Conservation (phyloP, 148 eudicot genomes). For the Heliosperma pusillum region DNA sequence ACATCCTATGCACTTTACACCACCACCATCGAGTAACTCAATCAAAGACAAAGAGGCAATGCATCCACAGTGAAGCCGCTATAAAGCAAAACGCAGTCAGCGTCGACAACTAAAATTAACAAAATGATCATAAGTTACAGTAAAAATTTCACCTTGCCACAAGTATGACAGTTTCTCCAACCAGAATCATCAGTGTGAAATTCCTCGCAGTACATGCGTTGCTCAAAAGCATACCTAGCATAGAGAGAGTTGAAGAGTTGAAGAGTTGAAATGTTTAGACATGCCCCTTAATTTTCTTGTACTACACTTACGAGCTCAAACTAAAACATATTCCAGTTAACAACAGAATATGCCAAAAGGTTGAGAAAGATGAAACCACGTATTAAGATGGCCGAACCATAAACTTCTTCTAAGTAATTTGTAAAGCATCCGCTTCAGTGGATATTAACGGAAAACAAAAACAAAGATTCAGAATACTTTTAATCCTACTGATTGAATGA, state of each 20-base stretch:
- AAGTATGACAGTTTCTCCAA: constrained; percentile 80
- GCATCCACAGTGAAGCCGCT: constrained; percentile 99
- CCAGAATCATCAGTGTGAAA: constrained; percentile 86
- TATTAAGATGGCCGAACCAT: background rate
- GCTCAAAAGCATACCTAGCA: constrained; percentile 72
- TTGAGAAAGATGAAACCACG: background rate
- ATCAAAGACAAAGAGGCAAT: constrained; percentile 76
- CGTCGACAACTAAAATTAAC: constrained; percentile 19
- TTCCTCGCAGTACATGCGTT: constrained; percentile 59
- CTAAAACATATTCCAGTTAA: background rate
- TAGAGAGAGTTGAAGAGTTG: constrained; percentile 21
- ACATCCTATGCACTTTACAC: constrained; percentile 73
- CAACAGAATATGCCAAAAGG: background rate
- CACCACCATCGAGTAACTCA: constrained; percentile 81
- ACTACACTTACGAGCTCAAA: background rate
- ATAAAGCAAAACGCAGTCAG: constrained; percentile 29
- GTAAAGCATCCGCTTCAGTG: background rate
- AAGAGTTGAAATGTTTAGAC: background rate
- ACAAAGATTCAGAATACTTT: background rate
- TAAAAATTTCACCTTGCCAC: constrained; percentile 68
- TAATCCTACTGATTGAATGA: background rate
- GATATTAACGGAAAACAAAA: background rate
- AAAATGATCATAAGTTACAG: constrained; percentile 12
- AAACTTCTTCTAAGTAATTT: background rate
- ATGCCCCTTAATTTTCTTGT: background rate